Evolutionary conservation across 495 filamentous ascomycete genomes (phyloP).

Genomic region (Podospora appendiculata): DNA sequence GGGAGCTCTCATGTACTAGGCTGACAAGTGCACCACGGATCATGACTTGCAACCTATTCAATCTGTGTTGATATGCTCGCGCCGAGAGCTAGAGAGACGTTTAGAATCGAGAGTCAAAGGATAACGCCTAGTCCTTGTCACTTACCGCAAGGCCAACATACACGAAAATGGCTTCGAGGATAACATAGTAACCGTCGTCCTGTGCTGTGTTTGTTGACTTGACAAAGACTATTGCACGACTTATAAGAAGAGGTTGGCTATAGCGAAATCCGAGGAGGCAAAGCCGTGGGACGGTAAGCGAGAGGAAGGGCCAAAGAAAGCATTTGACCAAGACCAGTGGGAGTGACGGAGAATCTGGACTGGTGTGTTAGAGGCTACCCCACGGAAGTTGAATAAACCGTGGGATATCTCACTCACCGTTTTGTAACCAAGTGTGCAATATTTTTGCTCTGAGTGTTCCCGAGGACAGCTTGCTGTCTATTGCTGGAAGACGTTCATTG

Average conservation of each 20-base stretch:
- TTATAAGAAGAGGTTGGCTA: constrained; percentile 55
- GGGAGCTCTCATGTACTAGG: constrained; percentile 50
- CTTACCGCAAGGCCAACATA: constrained; percentile 55
- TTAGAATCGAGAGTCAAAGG: neutral
- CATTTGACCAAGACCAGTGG: constrained; percentile 38
- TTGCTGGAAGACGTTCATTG: constrained; percentile 35
- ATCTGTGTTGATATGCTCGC: constrained; percentile 45
- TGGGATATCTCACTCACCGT: constrained; percentile 12
- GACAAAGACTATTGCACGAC: constrained; percentile 44
- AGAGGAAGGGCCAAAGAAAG: constrained; percentile 40
- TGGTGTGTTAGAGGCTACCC: constrained; percentile 12
- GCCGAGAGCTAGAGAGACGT: constrained; percentile 35
- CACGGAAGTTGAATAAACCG: neutral
- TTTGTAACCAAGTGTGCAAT: constrained; percentile 12
- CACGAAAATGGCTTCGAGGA: constrained; percentile 48
- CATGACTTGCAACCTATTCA: constrained; percentile 53
- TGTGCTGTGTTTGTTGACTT: constrained; percentile 18
- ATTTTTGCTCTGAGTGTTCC: constrained; percentile 30
- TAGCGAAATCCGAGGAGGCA: constrained; percentile 53
- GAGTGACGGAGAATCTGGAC: constrained; percentile 30
- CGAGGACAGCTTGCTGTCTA: constrained; percentile 40
- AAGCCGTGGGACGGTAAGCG: constrained; percentile 44
- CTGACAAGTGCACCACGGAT: constrained; percentile 49
- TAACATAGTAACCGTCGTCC: constrained; percentile 44
- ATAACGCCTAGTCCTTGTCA: neutral